Evolutionary conservation across 192 early-diverging fungal genomes (phyloP).

Genomic region (Spizellomyces sp.): DNA sequence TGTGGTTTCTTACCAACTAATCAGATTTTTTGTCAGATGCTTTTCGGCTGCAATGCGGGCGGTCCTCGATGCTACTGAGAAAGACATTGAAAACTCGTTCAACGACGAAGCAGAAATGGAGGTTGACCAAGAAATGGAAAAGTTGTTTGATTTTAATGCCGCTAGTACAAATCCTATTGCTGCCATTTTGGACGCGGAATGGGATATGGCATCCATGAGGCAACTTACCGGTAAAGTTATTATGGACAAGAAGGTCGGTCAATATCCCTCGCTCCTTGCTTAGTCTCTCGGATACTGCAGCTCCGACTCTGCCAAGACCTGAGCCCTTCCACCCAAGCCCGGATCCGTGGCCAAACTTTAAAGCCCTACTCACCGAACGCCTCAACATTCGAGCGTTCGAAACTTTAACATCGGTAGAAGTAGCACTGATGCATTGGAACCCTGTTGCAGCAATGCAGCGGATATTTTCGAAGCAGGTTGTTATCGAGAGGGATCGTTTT

Average conservation of each 20-base stretch:
- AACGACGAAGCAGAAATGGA: neutral
- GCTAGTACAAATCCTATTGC: neutral
- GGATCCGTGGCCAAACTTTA: conserved; percentile 21
- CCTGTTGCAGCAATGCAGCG: conserved; percentile 17
- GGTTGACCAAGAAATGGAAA: conserved; percentile 12
- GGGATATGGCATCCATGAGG: conserved; percentile 8
- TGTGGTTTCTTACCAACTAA: too few species aligned
- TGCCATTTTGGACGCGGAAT: neutral
- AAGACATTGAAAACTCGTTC: neutral
- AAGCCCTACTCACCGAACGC: neutral
- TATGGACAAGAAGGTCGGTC: neutral
- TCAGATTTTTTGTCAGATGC: too few species aligned
- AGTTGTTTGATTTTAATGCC: conserved; percentile 25
- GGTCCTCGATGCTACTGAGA: too few species aligned
- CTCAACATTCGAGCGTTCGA: conserved; percentile 1
- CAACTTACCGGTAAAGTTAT: neutral
- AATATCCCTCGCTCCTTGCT: neutral
- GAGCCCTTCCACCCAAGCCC: conserved; percentile 13
- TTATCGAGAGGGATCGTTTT: neutral
- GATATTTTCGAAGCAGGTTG: neutral
- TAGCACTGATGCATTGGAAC: conserved; percentile 22
- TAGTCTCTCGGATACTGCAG: neutral
- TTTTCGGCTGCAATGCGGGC: too few species aligned
- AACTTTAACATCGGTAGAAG: neutral
- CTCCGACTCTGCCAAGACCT: conserved; percentile 14